Evolutionary conservation across 495 filamentous ascomycete genomes (phyloP).

Genomic region (Astrocystis sublimbata): DNA sequence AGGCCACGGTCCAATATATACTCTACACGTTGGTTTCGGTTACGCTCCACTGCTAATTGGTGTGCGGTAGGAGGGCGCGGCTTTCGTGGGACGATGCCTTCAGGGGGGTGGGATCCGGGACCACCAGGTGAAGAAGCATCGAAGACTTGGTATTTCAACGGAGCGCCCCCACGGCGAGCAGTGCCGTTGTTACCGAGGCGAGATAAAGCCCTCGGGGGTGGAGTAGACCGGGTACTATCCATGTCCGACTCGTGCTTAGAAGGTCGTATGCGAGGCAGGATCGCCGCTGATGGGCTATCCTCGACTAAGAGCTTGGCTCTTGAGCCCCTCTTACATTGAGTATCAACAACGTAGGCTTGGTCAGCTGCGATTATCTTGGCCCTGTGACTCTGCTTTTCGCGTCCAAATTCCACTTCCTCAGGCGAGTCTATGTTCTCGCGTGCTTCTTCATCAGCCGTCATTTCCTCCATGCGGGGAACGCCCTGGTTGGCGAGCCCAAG

Average conservation of each 20-base stretch:
- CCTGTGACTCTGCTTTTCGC: slow-evolving; percentile 78
- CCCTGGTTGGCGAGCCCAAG: slow-evolving; percentile 68
- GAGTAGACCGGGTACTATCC: slow-evolving; percentile 59
- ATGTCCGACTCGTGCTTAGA: slow-evolving; percentile 60
- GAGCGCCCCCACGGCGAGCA: slow-evolving; percentile 47
- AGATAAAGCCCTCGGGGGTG: slow-evolving; percentile 52
- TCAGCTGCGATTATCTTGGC: slow-evolving; percentile 66
- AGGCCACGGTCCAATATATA: slow-evolving; percentile 80
- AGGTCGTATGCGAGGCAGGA: slow-evolving; percentile 53
- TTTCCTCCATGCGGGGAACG: slow-evolving; percentile 74
- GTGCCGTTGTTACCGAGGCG: slow-evolving; percentile 43
- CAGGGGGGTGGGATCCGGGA: slow-evolving; percentile 36
- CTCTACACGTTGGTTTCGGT: slow-evolving; percentile 82
- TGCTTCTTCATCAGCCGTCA: slow-evolving; percentile 75
- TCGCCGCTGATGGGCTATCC: slow-evolving; percentile 59
- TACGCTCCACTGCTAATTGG: slow-evolving; percentile 87
- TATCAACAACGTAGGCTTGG: slow-evolving; percentile 50
- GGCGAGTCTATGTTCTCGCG: slow-evolving; percentile 88
- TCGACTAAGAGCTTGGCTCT: slow-evolving; percentile 43
- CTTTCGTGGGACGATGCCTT: slow-evolving; percentile 48
- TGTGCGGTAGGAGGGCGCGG: slow-evolving; percentile 87
- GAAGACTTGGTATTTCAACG: slow-evolving; percentile 51
- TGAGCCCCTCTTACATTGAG: slow-evolving; percentile 47
- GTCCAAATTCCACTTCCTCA: slow-evolving; percentile 84
- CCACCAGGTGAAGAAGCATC: slow-evolving; percentile 54